phyloP scores from a whole-genome alignment of 2,329 filamentous ascomycete genomes.

The Lojkania enalia region DNA sequence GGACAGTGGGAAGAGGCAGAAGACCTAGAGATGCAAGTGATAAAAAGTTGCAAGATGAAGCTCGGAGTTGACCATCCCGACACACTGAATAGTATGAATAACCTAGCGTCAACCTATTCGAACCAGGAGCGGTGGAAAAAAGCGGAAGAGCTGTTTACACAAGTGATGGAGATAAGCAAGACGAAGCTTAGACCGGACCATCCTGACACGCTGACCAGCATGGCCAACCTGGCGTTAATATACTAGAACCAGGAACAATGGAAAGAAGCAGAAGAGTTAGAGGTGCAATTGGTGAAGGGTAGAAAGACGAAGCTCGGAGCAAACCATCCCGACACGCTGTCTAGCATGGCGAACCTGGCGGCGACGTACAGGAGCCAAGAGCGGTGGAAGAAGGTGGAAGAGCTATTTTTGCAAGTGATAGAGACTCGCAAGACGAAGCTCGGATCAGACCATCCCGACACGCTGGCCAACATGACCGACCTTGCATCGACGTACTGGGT shows the following conservation, averaged over 20 bases:
- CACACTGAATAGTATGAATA: constrained; percentile 13
- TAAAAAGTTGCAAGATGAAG: constrained; percentile 6
- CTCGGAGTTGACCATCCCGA: constrained; percentile 15
- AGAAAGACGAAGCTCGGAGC: constrained; percentile 8
- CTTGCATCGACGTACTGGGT: no score
- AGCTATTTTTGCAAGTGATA: constrained; percentile 6
- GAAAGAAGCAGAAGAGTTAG: no score
- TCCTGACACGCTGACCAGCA: no score
- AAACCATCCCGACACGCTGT: no score
- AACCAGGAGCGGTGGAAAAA: constrained; percentile 8
- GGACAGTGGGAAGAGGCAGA: no score
- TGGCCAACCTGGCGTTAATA: no score
- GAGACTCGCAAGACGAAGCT: no score
- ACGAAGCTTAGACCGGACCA: no score
- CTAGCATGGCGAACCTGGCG: no score
- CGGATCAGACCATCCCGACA: constrained; percentile 8
- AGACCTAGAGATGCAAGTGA: no score
- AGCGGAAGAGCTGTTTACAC: constrained; percentile 9
- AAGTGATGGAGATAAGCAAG: no score
- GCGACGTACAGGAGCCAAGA: constrained; percentile 7
- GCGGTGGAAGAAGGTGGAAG: constrained; percentile 8
- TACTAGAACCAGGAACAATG: no score
- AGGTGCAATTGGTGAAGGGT: constrained; percentile 7
- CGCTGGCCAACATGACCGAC: constrained; percentile 8
- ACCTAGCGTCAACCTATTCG: constrained; percentile 9